Conservation (phyloP, 495 filamentous ascomycete genomes). For the Daldinia bambusicola region DNA sequence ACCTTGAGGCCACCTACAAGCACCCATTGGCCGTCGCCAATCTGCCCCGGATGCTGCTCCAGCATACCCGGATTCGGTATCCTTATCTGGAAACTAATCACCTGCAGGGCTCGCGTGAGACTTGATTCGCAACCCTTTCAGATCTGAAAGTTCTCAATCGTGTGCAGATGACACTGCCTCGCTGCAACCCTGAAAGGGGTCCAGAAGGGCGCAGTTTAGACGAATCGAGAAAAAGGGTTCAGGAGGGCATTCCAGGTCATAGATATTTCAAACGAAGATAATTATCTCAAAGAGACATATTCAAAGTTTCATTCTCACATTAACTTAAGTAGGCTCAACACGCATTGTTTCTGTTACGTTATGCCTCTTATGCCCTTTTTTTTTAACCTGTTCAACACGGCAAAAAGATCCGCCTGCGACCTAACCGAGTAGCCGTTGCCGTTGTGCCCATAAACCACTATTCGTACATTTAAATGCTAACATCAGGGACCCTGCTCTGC, state of each 20-base stretch:
- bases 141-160: background rate
- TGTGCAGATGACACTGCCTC: slow-evolving; percentile 31
- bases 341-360: background rate
- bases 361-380: background rate
- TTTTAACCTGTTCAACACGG: background rate
- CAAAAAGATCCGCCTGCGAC: slow-evolving; percentile 8
- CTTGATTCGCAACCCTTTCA: slow-evolving; percentile 21
- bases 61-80: background rate
- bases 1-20: slow-evolving; percentile 7
- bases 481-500: background rate
- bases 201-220: slow-evolving; percentile 13
- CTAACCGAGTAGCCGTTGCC: slow-evolving; percentile 21
- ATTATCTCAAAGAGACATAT: background rate
- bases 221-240: slow-evolving; percentile 2
- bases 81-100: slow-evolving; percentile 32
- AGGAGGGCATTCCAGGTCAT: no score
- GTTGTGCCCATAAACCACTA: slow-evolving; percentile 17
- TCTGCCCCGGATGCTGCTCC: background rate
- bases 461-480: slow-evolving; percentile 7
- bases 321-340: slow-evolving; percentile 1
- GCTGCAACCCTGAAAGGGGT: slow-evolving; percentile 7
- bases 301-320: background rate
- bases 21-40: slow-evolving; percentile 3
- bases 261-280: no score
- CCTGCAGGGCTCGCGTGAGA: slow-evolving; percentile 28